Evolutionary conservation across 2,329 filamentous ascomycete genomes (phyloP).

Genomic region (Chaetoscypha palmicola): DNA sequence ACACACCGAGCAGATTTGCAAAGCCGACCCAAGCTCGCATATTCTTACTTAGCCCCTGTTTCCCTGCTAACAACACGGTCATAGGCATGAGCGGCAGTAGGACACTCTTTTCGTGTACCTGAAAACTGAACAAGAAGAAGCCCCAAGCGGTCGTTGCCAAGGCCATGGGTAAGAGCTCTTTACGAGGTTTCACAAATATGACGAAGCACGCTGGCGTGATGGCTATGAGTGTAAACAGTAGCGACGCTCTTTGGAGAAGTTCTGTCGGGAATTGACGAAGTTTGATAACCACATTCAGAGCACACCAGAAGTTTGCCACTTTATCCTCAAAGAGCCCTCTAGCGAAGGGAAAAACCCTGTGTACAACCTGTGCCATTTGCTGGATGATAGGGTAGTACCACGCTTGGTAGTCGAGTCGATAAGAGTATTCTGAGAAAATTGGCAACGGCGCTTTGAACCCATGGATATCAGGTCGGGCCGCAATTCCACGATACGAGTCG

Average conservation of each 20-base stretch:
- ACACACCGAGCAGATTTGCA: constrained; percentile 79
- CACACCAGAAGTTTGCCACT: constrained; percentile 97
- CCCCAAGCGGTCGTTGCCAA: constrained; percentile 86
- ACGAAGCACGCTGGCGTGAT: constrained; percentile 75
- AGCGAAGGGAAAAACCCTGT: constrained; percentile 92
- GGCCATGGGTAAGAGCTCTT: constrained; percentile 68
- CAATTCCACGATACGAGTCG: constrained; percentile 58
- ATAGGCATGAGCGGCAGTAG: constrained; percentile 87
- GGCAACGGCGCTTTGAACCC: constrained; percentile 56
- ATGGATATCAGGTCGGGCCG: constrained; percentile 48
- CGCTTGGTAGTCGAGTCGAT: constrained; percentile 55
- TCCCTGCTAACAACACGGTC: constrained; percentile 76
- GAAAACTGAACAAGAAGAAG: constrained; percentile 96
- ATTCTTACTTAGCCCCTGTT: constrained; percentile 68
- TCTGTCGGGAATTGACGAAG: constrained; percentile 65
- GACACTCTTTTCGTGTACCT: constrained; percentile 97
- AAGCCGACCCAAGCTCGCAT: constrained; percentile 91
- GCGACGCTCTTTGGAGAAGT: constrained; percentile 68
- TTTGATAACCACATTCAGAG: constrained; percentile 83
- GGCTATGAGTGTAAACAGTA: constrained; percentile 65
- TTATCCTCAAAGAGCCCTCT: constrained; percentile 98
- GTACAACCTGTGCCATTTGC: constrained; percentile 75
- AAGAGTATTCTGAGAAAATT: constrained; percentile 49
- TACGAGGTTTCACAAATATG: constrained; percentile 71
- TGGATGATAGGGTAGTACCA: constrained; percentile 69